phyloP scores from a whole-genome alignment of 768 basidiomycete genomes.

The Erythrobasidium yunnanense region DNA sequence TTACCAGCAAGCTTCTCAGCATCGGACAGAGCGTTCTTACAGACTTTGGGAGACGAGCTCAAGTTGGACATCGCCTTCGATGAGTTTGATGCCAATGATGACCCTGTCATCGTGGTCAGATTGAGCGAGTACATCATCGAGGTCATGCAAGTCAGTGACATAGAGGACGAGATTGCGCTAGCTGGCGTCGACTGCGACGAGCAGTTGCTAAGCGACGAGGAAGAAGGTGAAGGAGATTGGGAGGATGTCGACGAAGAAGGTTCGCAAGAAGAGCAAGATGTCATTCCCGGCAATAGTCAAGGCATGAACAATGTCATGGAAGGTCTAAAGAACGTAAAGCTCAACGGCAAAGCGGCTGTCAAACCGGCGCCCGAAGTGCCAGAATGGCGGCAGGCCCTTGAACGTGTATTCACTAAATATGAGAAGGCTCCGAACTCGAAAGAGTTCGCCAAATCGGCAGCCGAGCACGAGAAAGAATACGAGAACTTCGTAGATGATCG shows the following conservation, averaged over 20 bases:
- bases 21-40: constrained; percentile 68
- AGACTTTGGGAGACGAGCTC: constrained; percentile 61
- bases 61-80: constrained; percentile 80
- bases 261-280: constrained; percentile 33
- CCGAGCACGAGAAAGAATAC: constrained; percentile 65
- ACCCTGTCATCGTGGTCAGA: constrained; percentile 41
- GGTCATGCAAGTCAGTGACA: constrained; percentile 41
- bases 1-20: constrained; percentile 72
- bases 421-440: constrained; percentile 67
- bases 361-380: constrained; percentile 56
- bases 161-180: neutral
- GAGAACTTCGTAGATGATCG: constrained; percentile 63
- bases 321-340: constrained; percentile 4
- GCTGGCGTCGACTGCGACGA: constrained; percentile 11
- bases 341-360: constrained; percentile 13
- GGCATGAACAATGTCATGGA: constrained; percentile 36
- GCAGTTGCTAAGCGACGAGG: constrained; percentile 38
- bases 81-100: constrained; percentile 65
- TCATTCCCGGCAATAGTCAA: constrained; percentile 35
- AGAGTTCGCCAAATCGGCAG: constrained; percentile 46
- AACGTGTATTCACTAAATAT: constrained; percentile 77
- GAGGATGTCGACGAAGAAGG: constrained; percentile 41
- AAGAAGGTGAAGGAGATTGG: constrained; percentile 37
- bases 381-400: constrained; percentile 55
- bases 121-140: constrained; percentile 58